Evolutionary conservation across 495 filamentous ascomycete genomes (phyloP), one percentile per base, ranked within the genome.

Genomic region (Neurospora sp.): DNA sequence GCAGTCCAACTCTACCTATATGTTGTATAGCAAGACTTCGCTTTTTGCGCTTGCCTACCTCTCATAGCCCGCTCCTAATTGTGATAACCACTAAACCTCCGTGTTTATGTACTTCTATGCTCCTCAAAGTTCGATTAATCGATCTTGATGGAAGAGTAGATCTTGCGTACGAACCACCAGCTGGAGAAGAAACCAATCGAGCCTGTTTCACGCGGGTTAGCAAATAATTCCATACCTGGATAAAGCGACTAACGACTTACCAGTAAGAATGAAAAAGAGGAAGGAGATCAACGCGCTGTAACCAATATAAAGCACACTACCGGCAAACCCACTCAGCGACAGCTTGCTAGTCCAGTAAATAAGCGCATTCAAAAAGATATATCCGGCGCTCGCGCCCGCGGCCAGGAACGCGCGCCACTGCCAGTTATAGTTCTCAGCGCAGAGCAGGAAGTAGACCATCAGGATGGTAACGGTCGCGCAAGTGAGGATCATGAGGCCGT

Each of bases 341-440:
- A 98, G 83, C 78, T 93, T 91, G 76, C 90, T 93, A 12, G 92
- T 84, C 90, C 95, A 94, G 83, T 97, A 98, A 71, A 97, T 83
- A 72, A 98, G 78, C 3, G 93, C 92, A 77, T 96, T 94, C 9
- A 91, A 80, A 80, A 98, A 98, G 72, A 99, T 93, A 78, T 98
- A 99, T 40, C 86, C 87, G 3, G 94, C 94, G 46, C 91, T 94
- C 77, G 92, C 92, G 41, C 96, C 96, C 0, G 94, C 94, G 1
- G 92, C 93, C 41, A 90, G 85, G 85, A 99, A 99, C 14, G 92
- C 89, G 54, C 96, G 89, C 96, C 96, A 99, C 78, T 98, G 96
- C 96, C 96, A 99, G 79, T 96, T 93, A 80, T 98, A 99, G 83
- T 99, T 95, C 85, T 99, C 96, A 3, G 92, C 90, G 78, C 94